Evolutionary conservation across 257 asterid species (phyloP), one percentile per base, ranked within the genome.

Genomic region (Henckelia pumila): DNA sequence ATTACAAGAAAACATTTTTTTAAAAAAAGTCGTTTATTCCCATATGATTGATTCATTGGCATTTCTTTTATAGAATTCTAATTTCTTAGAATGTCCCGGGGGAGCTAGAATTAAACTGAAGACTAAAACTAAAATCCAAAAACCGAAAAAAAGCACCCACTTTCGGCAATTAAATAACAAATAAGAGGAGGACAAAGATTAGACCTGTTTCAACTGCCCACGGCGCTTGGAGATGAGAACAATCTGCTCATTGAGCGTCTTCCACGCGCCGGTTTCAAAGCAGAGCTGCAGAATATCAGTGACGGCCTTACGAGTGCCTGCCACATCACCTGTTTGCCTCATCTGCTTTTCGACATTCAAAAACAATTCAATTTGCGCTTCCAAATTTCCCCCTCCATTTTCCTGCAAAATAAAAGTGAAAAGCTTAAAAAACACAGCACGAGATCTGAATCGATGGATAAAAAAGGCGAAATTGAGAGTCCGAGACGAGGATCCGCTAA

Each of bases 291-390:
- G 73, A 77, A 94, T 91, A 59, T 94, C 97, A 0, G 84, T 90
- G 61, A 74, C 99, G 11, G 99, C 95, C 81, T 87, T 87, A 6
- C 91, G 80, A 23, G 93, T 94, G 29, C 84, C 97, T 20, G 84
- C 91, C 23, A 94, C 97, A 57, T 94, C 96, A 19, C 97, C 96
- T 29, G 75, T 78, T 69, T 88, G 97, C 66, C 99, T 78, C 95
- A 83, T 87, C 84, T 91, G 96, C 83, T 94, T 94, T 95, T 94
- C 99, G 66, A 86, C 95, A 63, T 88, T 94, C 74, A 90, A 81
- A 66, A 90, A 61, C 74, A 81, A 69, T 73, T 86, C 99, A 11
- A 93, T 88, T 74, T 85, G 79, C 33, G 84, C 86, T 71, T 85
- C 95, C 92, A 94, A 70, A 78, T 78, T 73, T 40, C 77, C 78